Evolutionary conservation across 768 basidiomycete genomes (phyloP), one percentile per base, ranked within the genome.

Genomic region (Albatrellus ellisii): DNA sequence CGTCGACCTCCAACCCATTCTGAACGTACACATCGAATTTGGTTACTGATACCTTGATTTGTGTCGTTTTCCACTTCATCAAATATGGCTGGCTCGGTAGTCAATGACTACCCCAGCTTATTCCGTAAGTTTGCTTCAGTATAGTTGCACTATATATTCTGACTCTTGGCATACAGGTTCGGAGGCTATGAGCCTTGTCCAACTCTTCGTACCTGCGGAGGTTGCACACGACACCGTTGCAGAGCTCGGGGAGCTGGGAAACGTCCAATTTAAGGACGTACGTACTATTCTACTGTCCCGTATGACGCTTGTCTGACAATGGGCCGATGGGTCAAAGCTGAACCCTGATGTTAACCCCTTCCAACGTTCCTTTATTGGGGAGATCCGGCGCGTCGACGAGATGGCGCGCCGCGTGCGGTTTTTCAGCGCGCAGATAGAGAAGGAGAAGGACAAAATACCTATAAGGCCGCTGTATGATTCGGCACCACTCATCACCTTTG

Each of bases 211-310:
- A 52, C 95, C 94, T 33, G 83, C 86, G 28, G 95, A 99, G 70
- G 89, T 94, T 47, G 89, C 92, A 22, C 95, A 99, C 61, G 90
- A 97, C 57, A 88, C 94, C 36, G 88, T 97, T 46, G 79, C 84
- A 40, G 90, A 94, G 59, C 77, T 99, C 14, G 95, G 89, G 51
- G 90, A 95, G 61, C 77, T 97, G 33, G 90, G 92, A 35, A 73
- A 94, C 61, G 84, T 98, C 21, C 90, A 98, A 59, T 95, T 98
- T 65, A 94, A 92, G 66, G 95, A 99, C 63, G 90, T 92, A 52
- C 52, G 84, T 61, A 6, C 26, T 14, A 21, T 39, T 21, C 34
- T 10, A 25, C 15, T 42, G 25, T 28, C 41, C 26, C 45, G 8
- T 6, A 32, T 5, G 17, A 15, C 25, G 24, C 15, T 25, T 31